Percentiles rank a stretch among this genome's conserved stretches.
Evolutionary conservation across 306 rosid species (phyloP).

Genomic region (Ceratonia siliqua): DNA sequence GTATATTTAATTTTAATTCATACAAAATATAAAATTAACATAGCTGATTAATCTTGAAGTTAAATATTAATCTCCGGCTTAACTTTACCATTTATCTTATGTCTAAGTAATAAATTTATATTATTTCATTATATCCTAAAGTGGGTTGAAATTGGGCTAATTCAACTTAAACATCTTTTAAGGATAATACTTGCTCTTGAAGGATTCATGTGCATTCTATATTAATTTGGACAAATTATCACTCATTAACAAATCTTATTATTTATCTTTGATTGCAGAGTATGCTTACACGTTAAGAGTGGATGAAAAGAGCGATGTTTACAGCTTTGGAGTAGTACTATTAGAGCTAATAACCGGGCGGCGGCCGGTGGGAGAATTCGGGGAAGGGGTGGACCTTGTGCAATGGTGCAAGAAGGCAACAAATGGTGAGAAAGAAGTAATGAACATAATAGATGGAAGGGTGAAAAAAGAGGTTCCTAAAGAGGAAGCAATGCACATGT

Average conservation of each 20-base stretch:
- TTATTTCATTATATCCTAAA: too few species aligned
- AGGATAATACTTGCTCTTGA: too few species aligned
- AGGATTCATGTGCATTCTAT: background rate
- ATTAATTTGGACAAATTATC: background rate
- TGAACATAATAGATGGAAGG: constrained; percentile 52
- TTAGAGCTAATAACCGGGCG: constrained; percentile 73
- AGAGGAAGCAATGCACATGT: constrained; percentile 74
- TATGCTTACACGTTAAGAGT: constrained; percentile 84
- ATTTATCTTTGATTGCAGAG: constrained; percentile 41
- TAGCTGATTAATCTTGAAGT: too few species aligned
- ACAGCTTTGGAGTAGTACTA: constrained; percentile 75
- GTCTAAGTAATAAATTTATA: too few species aligned
- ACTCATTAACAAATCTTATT: background rate
- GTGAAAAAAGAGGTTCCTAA: constrained; percentile 46
- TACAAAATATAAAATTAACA: too few species aligned
- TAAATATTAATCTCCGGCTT: too few species aligned
- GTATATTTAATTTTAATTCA: too few species aligned
- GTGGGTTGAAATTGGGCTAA: too few species aligned
- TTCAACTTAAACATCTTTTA: too few species aligned
- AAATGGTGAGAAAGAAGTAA: constrained; percentile 41
- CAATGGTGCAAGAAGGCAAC: constrained; percentile 72
- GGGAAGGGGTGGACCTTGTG: constrained; percentile 72
- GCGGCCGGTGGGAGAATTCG: constrained; percentile 78
- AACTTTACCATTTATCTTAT: too few species aligned
- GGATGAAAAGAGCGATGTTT: constrained; percentile 85